Evolutionary conservation across 1,284 basidiomycete species (phyloP), one percentile per base, ranked within the genome.

Genomic region (Tremellales sp.): DNA sequence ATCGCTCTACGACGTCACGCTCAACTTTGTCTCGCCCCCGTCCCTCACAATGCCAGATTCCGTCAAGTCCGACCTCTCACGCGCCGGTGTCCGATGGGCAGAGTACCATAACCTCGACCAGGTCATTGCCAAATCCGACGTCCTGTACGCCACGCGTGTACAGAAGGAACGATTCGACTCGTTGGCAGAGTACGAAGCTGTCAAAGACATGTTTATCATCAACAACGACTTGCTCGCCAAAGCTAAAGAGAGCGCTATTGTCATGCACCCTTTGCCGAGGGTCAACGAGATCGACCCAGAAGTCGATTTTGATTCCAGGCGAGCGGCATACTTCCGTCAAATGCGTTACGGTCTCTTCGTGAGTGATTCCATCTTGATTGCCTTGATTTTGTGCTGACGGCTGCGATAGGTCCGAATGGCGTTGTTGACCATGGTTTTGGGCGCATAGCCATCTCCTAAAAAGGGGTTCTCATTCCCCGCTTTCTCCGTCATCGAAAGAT

Each of bases 321-420:
- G 93, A 12, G 94, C 93, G 1, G 93, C 92, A 26, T 98, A 97
- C 78, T 97, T 97, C 85, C 84, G 96, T 43, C 93, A 97, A 73
- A 97, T 97, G 92, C 86, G 92, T 56, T 96, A 94, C 74, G 96
- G 94, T 46, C 84, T 97, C 58, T 97, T 93, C 72, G 89, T 94
- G 65, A 74, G 89, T 82, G 13, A 2, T 29, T n/a, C 25, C 22
- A 36, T 46, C n/a, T 17, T 25, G n/a, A 23, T 31, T 39, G 21
- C 15, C 17, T 3, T 22, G 23, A 24, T 24, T 25, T 37, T 11
- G 12, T 17, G 40, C 57, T 58, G 50, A 53, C 41, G 13, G 42
- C 45, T n/a, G n/a, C n/a, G 24, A 26, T 61, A 86, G 84, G 81
- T 87, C 60, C 83, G 86, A 48, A 87, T 87, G 86, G 86, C 86